Percentiles rank a stretch among this genome's conserved stretches.
Evolutionary conservation across 805 yeast genomes (phyloP).

Genomic region (Lipomyces spencermartinsiae): DNA sequence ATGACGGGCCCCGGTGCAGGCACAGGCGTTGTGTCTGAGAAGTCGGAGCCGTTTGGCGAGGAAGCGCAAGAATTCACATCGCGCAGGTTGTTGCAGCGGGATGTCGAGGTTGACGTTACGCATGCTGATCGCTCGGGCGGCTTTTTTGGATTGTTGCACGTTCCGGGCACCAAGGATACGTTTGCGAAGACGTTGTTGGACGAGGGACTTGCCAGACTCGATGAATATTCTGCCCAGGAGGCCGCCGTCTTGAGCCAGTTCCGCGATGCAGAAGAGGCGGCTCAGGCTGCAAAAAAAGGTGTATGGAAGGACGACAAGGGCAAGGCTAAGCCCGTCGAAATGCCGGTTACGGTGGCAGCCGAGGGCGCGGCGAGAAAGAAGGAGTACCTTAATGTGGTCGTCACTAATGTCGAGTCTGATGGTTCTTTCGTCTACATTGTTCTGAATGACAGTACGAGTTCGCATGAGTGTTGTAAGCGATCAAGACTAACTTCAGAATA

Average conservation of each 20-base stretch:
- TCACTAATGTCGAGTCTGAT: constrained; percentile 43
- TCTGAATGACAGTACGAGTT: constrained; percentile 24
- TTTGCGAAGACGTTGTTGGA: constrained; percentile 61
- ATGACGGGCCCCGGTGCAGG: constrained; percentile 34
- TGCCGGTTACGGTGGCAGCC: constrained; percentile 34
- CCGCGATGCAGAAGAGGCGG: constrained; percentile 65
- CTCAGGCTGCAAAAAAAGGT: constrained; percentile 62
- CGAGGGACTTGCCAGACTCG: constrained; percentile 69
- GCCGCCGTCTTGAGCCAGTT: constrained; percentile 63
- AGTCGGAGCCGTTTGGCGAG: constrained; percentile 48
- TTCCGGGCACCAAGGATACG: constrained; percentile 48
- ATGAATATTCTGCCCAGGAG: constrained; percentile 65
- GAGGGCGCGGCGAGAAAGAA: constrained; percentile 34
- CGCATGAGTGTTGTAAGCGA: neutral
- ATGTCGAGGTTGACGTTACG: constrained; percentile 70
- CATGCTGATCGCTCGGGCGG: constrained; percentile 80
- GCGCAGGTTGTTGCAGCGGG: constrained; percentile 69
- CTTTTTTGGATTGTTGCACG: constrained; percentile 72
- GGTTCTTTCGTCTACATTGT: constrained; percentile 40
- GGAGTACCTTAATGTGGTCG: constrained; percentile 47
- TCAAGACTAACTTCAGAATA: neutral
- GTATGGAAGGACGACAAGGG: constrained; percentile 69
- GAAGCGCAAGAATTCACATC: constrained; percentile 62
- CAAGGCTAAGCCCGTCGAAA: constrained; percentile 46
- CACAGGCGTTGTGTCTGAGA: constrained; percentile 38